Evolutionary conservation across 768 basidiomycete species (phyloP).

Genomic region (Termitomyces sp.): DNA sequence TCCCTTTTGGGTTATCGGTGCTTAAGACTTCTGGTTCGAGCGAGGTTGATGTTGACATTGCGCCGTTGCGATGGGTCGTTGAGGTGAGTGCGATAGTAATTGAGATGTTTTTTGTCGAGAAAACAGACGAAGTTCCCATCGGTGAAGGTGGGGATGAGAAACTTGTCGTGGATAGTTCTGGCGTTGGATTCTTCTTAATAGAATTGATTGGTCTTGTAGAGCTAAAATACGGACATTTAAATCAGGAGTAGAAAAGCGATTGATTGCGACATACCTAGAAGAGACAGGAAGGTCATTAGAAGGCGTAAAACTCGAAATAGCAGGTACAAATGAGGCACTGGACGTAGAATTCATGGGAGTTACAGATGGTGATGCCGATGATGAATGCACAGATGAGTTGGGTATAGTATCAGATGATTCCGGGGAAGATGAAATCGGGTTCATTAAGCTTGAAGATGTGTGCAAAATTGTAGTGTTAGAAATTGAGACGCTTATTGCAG

Average conservation of each 20-base stretch:
- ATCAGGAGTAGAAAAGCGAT: background rate
- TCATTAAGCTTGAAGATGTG: background rate
- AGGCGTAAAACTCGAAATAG: background rate
- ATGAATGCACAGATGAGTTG: conserved; percentile 4
- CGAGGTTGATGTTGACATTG: conserved; percentile 13
- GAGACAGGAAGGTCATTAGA: background rate
- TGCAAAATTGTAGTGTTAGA: background rate
- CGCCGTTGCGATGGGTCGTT: conserved; percentile 11
- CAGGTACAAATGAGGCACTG: background rate
- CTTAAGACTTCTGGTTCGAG: conserved; percentile 29
- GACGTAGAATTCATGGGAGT: background rate
- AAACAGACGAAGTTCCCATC: background rate
- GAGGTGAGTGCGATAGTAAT: conserved; percentile 3
- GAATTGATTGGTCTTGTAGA: background rate
- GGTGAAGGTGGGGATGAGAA: background rate
- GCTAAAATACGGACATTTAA: background rate
- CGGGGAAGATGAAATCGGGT: background rate
- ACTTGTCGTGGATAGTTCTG: background rate
- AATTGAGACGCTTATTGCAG: background rate
- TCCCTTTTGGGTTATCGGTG: conserved; percentile 22
- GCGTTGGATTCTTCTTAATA: background rate
- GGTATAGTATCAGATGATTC: conserved; percentile 5
- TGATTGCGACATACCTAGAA: background rate
- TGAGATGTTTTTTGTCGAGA: background rate
- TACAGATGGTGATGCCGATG: background rate